These are phyloP conservation scores for Marasmius sp. DNA, from an alignment of 1,284 basidiomycete genomes.

Conservation along the genomic window DNA sequence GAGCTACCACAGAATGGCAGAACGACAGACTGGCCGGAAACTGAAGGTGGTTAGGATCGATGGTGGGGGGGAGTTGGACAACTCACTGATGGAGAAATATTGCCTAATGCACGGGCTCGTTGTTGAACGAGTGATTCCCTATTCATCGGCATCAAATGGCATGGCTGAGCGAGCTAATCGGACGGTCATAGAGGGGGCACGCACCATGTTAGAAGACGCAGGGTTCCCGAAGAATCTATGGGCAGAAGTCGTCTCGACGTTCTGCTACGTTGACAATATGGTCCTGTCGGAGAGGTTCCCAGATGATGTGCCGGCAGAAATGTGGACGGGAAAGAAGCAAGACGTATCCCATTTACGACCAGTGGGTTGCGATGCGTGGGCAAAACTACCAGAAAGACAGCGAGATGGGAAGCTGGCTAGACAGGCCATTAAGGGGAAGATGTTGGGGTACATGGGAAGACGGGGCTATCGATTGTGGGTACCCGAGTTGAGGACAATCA, in stretches of 20 bases:
- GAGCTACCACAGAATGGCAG: background rate
- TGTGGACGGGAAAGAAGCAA: background rate
- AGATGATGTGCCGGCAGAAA: background rate
- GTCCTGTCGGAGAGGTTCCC: background rate
- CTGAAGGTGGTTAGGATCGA: background rate
- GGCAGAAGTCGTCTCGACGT: background rate
- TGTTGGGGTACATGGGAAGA: no score
- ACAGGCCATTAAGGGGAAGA: no score
- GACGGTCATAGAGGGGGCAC: background rate
- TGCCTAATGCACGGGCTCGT: no score
- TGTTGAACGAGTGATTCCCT: background rate
- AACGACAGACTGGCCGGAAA: background rate
- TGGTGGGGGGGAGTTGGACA: background rate
- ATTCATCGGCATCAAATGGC: conserved; percentile 9
- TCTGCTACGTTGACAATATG: background rate
- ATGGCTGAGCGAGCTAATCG: conserved; percentile 7
- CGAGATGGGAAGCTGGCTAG: background rate
- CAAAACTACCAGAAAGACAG: background rate
- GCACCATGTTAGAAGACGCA: background rate
- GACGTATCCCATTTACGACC: conserved; percentile 3
- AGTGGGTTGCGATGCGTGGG: background rate
- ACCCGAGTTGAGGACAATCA: no score
- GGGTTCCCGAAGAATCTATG: no score
- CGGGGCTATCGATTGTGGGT: no score
- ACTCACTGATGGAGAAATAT: no score